These are phyloP conservation scores for Umbellularia californica DNA, from an alignment of 164 flowering plant species.

Conservation along the genomic window DNA sequence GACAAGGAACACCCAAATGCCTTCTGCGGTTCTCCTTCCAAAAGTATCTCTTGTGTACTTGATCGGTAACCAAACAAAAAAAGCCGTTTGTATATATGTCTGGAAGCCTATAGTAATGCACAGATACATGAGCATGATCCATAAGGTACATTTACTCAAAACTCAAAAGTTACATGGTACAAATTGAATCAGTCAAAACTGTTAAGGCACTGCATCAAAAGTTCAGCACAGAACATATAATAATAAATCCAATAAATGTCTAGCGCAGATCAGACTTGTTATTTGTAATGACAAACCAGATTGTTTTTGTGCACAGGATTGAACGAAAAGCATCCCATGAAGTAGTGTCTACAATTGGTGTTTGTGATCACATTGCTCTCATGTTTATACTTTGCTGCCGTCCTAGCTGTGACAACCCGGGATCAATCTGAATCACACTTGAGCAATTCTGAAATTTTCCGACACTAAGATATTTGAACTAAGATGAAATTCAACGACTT, in stretches of 20 bases:
- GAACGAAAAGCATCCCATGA: neutral
- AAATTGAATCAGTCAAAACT: too few species aligned
- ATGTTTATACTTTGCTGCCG: too few species aligned
- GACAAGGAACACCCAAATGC: slow-evolving; percentile 27
- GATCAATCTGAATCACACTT: too few species aligned
- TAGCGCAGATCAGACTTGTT: neutral
- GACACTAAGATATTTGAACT: too few species aligned
- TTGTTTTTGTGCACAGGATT: neutral
- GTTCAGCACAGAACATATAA: neutral
- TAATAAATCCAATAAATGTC: neutral
- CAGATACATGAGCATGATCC: neutral
- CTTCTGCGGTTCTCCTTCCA: slow-evolving; percentile 33
- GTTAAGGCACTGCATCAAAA: neutral
- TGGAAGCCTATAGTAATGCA: slow-evolving; percentile 17
- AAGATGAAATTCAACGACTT: too few species aligned
- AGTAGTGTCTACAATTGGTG: neutral
- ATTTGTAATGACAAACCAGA: neutral
- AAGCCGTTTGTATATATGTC: slow-evolving; percentile 20
- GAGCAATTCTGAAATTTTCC: too few species aligned
- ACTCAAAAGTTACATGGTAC: neutral
- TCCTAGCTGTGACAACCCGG: too few species aligned
- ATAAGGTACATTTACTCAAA: neutral
- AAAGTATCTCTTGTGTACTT: slow-evolving; percentile 23
- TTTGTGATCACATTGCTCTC: neutral
- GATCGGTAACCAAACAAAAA: slow-evolving; percentile 26